A percentile compares a stretch with the other conserved stretches of the same genome.
phyloP scores from a whole-genome alignment of 768 basidiomycete species.

The Crassisporium funariophilum region DNA sequence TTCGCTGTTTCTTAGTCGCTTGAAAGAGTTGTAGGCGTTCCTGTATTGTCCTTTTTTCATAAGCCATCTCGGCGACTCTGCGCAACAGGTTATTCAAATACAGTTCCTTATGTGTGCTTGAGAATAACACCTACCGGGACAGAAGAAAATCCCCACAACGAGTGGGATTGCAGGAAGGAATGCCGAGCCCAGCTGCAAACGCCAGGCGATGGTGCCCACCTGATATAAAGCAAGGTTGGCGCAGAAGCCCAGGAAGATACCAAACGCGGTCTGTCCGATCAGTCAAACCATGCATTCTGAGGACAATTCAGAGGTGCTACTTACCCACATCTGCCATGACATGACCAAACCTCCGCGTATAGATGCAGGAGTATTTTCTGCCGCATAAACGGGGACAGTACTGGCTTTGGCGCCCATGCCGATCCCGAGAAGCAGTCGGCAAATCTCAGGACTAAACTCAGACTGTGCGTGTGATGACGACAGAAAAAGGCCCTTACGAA shows the following conservation, averaged over 20 bases:
- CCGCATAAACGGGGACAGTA: constrained; percentile 60
- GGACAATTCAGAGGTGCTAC: constrained; percentile 7
- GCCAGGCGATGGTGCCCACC: constrained; percentile 66
- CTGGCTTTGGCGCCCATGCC: constrained; percentile 61
- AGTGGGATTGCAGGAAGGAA: constrained; percentile 54
- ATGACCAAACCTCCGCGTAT: constrained; percentile 88
- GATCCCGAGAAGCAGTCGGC: constrained; percentile 57
- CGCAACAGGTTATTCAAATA: constrained; percentile 19
- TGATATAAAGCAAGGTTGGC: constrained; percentile 61
- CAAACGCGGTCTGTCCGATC: constrained; percentile 61
- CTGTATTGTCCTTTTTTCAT: constrained; percentile 72
- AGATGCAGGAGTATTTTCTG: constrained; percentile 71
- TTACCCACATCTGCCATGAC: constrained; percentile 84
- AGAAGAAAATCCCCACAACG: constrained; percentile 46
- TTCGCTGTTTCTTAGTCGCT: constrained; percentile 61
- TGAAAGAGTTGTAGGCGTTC: constrained; percentile 62
- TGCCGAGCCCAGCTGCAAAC: constrained; percentile 75
- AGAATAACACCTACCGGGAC: constrained; percentile 39
- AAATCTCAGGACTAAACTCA: constrained; percentile 25
- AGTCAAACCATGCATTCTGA: background rate
- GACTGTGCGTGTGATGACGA: background rate
- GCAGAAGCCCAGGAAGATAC: constrained; percentile 69
- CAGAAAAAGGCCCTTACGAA: constrained; percentile 29
- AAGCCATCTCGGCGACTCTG: constrained; percentile 80
- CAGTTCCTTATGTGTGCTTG: constrained; percentile 23